These are phyloP conservation scores for Calonectria hawksworthii DNA, from an alignment of 2,329 filamentous ascomycete genomes.

Conservation along the genomic window DNA sequence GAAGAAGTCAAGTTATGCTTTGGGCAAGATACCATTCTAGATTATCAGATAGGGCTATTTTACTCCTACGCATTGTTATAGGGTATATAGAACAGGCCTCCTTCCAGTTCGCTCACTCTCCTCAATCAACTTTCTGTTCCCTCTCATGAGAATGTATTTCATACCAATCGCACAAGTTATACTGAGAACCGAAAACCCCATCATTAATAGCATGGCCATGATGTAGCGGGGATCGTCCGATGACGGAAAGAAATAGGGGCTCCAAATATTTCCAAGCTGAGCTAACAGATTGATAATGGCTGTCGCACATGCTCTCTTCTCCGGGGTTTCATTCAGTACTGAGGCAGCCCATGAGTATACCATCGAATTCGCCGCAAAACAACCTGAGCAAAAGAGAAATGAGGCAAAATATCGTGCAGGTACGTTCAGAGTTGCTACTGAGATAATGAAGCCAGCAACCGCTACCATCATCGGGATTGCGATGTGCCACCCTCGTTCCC, in stretches of 20 bases:
- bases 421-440: slow-evolving; percentile 36
- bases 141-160: background rate
- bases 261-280: slow-evolving; percentile 43
- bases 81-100: background rate
- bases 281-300: slow-evolving; percentile 35
- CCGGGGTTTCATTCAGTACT: slow-evolving; percentile 51
- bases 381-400: slow-evolving; percentile 37
- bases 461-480: slow-evolving; percentile 30
- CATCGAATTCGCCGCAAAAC: slow-evolving; percentile 49
- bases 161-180: background rate
- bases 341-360: slow-evolving; percentile 53
- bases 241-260: slow-evolving; percentile 45
- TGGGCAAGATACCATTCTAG: background rate
- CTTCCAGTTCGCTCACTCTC: background rate
- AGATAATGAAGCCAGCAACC: slow-evolving; percentile 39
- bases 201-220: slow-evolving; percentile 13
- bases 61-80: background rate
- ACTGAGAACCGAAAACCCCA: slow-evolving; percentile 6
- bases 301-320: slow-evolving; percentile 44
- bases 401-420: slow-evolving; percentile 36
- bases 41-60: background rate
- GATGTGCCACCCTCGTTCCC: slow-evolving; percentile 40
- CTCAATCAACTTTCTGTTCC: background rate
- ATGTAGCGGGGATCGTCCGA: background rate
- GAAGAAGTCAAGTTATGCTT: too few relatives aligned